Percentiles rank a stretch among this genome's conserved stretches.
phyloP scores from a whole-genome alignment of 2,329 filamentous ascomycete species.

The Dendryphion nanum region DNA sequence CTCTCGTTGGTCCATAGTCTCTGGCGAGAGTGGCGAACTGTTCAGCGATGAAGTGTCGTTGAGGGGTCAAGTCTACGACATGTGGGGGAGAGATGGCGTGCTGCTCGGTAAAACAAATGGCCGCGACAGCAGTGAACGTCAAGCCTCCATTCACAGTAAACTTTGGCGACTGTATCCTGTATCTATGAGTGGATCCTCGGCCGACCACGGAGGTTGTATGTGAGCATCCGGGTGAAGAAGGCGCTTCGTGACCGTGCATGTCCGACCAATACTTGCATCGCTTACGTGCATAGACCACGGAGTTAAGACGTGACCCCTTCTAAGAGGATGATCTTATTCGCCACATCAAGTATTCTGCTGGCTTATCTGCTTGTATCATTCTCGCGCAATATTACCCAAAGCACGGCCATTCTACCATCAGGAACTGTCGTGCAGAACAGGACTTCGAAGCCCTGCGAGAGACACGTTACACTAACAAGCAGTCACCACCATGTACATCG shows the following conservation, averaged over 20 bases:
- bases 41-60: constrained; percentile 2
- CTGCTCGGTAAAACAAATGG: constrained; percentile 3
- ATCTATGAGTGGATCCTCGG: neutral
- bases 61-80: constrained; percentile 14
- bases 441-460: too few relatives aligned
- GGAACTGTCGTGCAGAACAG: too few relatives aligned
- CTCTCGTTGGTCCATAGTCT: neutral
- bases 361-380: constrained; percentile 14
- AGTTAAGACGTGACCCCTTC: neutral
- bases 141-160: neutral
- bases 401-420: neutral
- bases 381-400: constrained; percentile 11
- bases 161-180: neutral
- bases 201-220: neutral
- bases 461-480: too few relatives aligned
- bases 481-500: too few relatives aligned
- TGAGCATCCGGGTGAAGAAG: neutral
- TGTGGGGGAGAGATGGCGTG: constrained; percentile 22
- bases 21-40: neutral
- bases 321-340: neutral
- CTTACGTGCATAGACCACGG: neutral
- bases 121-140: neutral
- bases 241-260: neutral
- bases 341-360: neutral
- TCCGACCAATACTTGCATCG: neutral